A percentile compares a stretch with the other conserved stretches of the same genome.
Evolutionary conservation across 2,329 filamentous ascomycete genomes (phyloP).

Genomic region (Pseudogymnoascus sp.): DNA sequence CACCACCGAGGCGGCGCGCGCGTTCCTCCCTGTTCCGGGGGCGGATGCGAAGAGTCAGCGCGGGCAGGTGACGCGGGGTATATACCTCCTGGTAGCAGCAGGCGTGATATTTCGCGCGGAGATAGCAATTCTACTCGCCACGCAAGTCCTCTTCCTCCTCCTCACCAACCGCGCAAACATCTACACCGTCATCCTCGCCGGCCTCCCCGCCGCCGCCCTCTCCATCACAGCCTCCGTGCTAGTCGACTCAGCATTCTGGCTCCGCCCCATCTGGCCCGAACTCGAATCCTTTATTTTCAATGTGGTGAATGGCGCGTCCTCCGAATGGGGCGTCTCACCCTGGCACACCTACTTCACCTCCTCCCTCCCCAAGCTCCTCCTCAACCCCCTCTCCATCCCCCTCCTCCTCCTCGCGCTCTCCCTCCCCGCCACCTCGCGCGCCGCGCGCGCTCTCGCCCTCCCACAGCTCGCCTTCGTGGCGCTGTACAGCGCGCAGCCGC

Average conservation of each 20-base stretch:
- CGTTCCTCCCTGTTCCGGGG: constrained; percentile 37
- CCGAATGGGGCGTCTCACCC: constrained; percentile 79
- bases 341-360: constrained; percentile 82
- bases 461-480: constrained; percentile 66
- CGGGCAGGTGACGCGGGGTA: constrained; percentile 38
- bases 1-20: constrained; percentile 53
- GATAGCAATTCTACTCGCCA: constrained; percentile 68
- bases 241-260: constrained; percentile 93
- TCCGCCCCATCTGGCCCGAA: constrained; percentile 80
- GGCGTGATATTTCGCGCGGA: constrained; percentile 86
- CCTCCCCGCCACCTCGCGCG: constrained; percentile 36
- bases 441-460: constrained; percentile 44
- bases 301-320: constrained; percentile 71
- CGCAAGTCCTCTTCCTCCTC: constrained; percentile 58
- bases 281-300: constrained; percentile 87
- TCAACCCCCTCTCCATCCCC: constrained; percentile 63
- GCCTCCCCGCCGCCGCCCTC: constrained; percentile 53
- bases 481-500: constrained; percentile 79
- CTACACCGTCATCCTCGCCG: constrained; percentile 54
- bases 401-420: constrained; percentile 46
- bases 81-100: constrained; percentile 70
- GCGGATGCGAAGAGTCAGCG: constrained; percentile 24
- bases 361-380: constrained; percentile 70
- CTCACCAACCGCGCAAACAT: constrained; percentile 43
- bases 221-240: constrained; percentile 63